Base-by-base conservation (phyloP, 192 early-diverging fungal genomes). In the Dissophora globulifera region DNA sequence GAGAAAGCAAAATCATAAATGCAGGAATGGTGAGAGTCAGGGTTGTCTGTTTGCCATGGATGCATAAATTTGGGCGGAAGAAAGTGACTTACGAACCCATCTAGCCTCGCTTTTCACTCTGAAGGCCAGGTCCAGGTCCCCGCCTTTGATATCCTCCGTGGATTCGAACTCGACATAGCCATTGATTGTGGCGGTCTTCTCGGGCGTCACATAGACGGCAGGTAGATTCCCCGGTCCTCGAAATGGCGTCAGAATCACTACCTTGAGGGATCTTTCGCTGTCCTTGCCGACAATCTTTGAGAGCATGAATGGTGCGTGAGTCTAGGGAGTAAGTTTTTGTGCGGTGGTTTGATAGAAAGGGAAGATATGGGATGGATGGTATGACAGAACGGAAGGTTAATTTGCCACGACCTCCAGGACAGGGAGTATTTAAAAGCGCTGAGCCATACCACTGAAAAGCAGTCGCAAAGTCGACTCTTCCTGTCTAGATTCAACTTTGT, bases 201-300 rank as follows among this genome's bases (percentile, higher is more conserved):
- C 62, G 9, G 71, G 71, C 9, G 62, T 60, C 15, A 45, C 50
- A 51, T 54, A 75, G 50, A 75, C 42, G 7, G 71, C 62, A n/a
- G 71, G 71, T 1, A 75, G 62, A 22, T 66, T 66, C 25, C 56
- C 62, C 43, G 71, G 71, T 23, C 71, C 71, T 4, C 62, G 62
- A 31, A 46, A 66, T 9, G 71, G 62, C 4, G 71, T 66, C 19
- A 54, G 25, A 35, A 75, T 60, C 56, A 60, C 57, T 13, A 75
- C 26, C n/a, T 40, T 43, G 27, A 75, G 49, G 0, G 61, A 42
- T 7, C 49, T 52, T 65, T 45, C 42, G 11, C 31, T 27, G 19
- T 63, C 62, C 9, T 23, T 49, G 31, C 31, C 29, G 25, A 17
- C 7, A 16, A 57, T 27, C 32, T 16, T 60, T 5, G 31, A 22